Base-by-base conservation (phyloP, 1,284 basidiomycete genomes). In the Cystodermella granulosa region DNA sequence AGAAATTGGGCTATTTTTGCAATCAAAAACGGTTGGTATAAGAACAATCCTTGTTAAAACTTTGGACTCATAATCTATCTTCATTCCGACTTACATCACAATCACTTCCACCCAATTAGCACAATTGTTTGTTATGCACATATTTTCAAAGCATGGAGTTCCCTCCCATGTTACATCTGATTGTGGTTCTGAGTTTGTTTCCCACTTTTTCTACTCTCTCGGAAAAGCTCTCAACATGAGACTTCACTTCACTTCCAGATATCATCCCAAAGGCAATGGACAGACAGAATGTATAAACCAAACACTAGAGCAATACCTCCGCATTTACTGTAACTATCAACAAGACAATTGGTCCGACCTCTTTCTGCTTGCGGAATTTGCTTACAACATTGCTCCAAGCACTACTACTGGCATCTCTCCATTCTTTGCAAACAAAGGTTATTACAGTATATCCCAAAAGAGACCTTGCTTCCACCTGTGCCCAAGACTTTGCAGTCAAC, bases 181-280 rank as follows among this genome's bases (percentile, higher is more conserved):
- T 24, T 20, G 36, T 4, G 43, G 51, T 15, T 45, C 51, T 4
- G 36, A 48, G 18, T 53, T 53, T 39, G 38, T 54, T 21, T 54
- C 51, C 14, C 24, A 43, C 11, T 54, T 54, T 39, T 52, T 48
- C 43, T 24, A 26, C 17, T 52, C 42, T 5, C 46, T 54, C 4
- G 39, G 50, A 3, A 42, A 43, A 39, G 48, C 48, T 2, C 46
- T 51, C 2, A 26, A 50, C 4, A 57, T 61, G 15, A 21, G 52
- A 5, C 24, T 52, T 17, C 43, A 56, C 35, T 39, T 49, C 3
- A 49, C 51, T 5, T 55, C 57, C 0, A 62, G 62, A 0, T 69
- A 64, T 39, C 70, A 75, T 48, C 73, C 71, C 0, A 59, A 76
- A 48, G 63, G 69, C 1, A 67, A 79, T 45, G 71, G 75, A 0